These are phyloP conservation scores for Pascua sp. DNA, from an alignment of 1,284 basidiomycete species.

Conservation along the genomic window DNA sequence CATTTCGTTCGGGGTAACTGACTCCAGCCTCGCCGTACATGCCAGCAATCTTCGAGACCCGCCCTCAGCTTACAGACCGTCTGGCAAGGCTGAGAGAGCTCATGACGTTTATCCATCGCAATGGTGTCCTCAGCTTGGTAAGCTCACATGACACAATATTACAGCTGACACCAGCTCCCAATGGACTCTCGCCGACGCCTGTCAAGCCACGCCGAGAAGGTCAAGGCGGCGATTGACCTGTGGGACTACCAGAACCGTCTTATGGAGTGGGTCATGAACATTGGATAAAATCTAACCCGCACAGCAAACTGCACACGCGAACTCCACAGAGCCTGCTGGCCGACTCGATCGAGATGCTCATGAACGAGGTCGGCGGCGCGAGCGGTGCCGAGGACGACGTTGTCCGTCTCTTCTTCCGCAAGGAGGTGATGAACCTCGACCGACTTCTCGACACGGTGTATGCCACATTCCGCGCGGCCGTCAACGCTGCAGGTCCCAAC, in stretches of 20 bases:
- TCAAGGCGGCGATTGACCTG: slow-evolving; percentile 74
- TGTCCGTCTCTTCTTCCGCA: slow-evolving; percentile 79
- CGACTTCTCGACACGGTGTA: slow-evolving; percentile 42
- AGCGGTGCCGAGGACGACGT: slow-evolving; percentile 66
- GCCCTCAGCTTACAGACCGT: slow-evolving; percentile 70
- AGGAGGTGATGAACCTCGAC: slow-evolving; percentile 55
- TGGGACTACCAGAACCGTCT: slow-evolving; percentile 73
- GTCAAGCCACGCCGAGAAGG: slow-evolving; percentile 81
- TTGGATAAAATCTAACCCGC: slow-evolving; percentile 1
- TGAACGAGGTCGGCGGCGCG: slow-evolving; percentile 32
- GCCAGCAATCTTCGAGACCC: slow-evolving; percentile 72
- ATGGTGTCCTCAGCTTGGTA: slow-evolving; percentile 71
- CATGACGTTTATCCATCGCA: slow-evolving; percentile 81
- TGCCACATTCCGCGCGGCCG: slow-evolving; percentile 27
- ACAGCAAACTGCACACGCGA: slow-evolving; percentile 29
- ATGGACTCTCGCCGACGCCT: slow-evolving; percentile 71
- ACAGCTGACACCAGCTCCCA: slow-evolving; percentile 61
- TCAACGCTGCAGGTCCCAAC: slow-evolving; percentile 16
- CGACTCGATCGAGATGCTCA: slow-evolving; percentile 45
- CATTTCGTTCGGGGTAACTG: not conserved
- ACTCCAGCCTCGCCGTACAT: slow-evolving; percentile 66
- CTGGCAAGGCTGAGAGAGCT: slow-evolving; percentile 74
- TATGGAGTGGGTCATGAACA: slow-evolving; percentile 40
- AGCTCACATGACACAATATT: slow-evolving; percentile 14
- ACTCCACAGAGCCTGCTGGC: slow-evolving; percentile 46